Evolutionary conservation across 2,329 filamentous ascomycete genomes (phyloP), one percentile per base, ranked within the genome.

Genomic region (Podosphaera fusca): DNA sequence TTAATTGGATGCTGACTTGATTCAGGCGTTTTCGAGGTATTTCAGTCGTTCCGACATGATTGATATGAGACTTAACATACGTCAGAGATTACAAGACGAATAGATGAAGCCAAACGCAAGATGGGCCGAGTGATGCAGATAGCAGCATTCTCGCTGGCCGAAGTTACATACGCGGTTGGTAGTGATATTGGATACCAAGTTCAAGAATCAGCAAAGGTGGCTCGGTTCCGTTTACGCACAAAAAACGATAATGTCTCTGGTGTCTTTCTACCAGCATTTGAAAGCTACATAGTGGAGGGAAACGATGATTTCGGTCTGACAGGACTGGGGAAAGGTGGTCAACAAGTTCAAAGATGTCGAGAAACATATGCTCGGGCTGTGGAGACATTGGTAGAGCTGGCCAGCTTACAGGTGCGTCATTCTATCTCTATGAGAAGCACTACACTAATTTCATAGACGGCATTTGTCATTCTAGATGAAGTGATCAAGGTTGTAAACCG

Each of bases 61-160:
- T 2, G 34, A 29, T 14, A 30, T 14, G 3, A 55, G 38, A 49
- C 47, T 54, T 10, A 57, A 34, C 14, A 3, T n/a, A 14, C 8
- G 7, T n/a, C 69, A 87, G 92, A 98, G 67, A 98, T 98, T 67
- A 95, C 92, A 55, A 81, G 82, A 69, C 85, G 92, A 67, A 98
- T 98, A 71, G 90, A 98, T 73, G 92, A 98, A 71, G 92, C 92
- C 47, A 98, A 98, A 73, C 85, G 89, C 65, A 98, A 98, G 75
- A 98, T 98, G 90, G 92, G 92, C 58, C 81, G 90, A 38, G 92
- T 98, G 42, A 98, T 98, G 92, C 90, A 96, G 71, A 94, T 98
- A 67, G 92, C 92, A 46, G 89, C 92, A 51, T 96, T 98, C 73
- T 96, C 90, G 49, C 78, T 98, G 21, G 92, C 92, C 59, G 92